Conservation (phyloP, 108 stramenopile species). For the Nitzschia sp. region DNA sequence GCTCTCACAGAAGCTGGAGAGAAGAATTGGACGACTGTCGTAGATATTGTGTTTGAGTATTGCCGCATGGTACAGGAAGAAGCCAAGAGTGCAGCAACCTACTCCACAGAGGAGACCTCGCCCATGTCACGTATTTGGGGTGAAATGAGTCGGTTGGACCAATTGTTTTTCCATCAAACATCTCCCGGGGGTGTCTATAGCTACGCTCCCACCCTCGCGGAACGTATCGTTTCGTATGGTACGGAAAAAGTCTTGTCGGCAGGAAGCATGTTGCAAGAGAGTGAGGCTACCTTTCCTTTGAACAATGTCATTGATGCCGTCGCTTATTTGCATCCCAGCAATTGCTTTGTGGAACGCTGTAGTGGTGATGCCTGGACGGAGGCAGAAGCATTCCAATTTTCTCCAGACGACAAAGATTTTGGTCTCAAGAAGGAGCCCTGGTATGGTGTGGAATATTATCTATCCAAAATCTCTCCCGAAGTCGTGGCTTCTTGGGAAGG, state of each 20-base stretch:
- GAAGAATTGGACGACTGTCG: slow-evolving; percentile 66
- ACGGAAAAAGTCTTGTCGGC: slow-evolving; percentile 65
- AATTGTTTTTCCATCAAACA: slow-evolving; percentile 74
- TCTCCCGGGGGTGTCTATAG: slow-evolving; percentile 70
- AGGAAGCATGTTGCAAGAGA: slow-evolving; percentile 75
- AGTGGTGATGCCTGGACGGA: slow-evolving; percentile 74
- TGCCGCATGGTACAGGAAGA: slow-evolving; percentile 54
- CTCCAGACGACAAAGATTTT: slow-evolving; percentile 6
- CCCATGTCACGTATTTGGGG: slow-evolving; percentile 47
- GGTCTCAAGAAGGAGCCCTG: slow-evolving; percentile 65
- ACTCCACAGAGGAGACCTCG: neutral
- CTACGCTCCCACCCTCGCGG: slow-evolving; percentile 61
- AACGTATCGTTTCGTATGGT: slow-evolving; percentile 56
- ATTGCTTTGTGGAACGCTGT: slow-evolving; percentile 82
- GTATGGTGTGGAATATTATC: slow-evolving; percentile 77
- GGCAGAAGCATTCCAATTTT: slow-evolving; percentile 8
- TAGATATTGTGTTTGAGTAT: slow-evolving; percentile 60
- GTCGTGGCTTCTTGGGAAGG: slow-evolving; percentile 43
- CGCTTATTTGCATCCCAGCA: slow-evolving; percentile 44
- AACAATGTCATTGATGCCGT: slow-evolving; percentile 43
- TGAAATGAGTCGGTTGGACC: slow-evolving; percentile 50
- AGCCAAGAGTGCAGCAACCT: slow-evolving; percentile 19
- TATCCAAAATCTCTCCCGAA: slow-evolving; percentile 43
- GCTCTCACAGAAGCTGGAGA: slow-evolving; percentile 78
- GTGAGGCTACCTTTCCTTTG: slow-evolving; percentile 53